phyloP scores from a whole-genome alignment of 2,329 filamentous ascomycete genomes.

The Aspergillus sp. region DNA sequence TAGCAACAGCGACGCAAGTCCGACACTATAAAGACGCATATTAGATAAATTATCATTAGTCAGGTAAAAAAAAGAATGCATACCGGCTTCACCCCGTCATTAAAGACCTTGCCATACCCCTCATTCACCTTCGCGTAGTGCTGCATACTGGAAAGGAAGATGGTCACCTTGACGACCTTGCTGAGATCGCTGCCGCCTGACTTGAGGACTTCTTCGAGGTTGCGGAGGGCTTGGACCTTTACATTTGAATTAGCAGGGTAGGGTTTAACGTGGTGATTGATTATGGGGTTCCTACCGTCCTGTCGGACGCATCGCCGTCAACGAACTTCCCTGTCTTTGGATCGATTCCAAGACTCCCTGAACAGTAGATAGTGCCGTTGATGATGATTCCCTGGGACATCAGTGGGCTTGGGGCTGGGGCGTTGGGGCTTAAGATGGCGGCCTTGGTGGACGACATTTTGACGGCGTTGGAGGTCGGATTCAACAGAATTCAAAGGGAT shows the following conservation, averaged over 20 bases:
- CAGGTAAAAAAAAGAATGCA: neutral
- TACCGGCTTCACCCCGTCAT: slow-evolving; percentile 12
- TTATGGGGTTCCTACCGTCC: slow-evolving; percentile 21
- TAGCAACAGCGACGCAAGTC: slow-evolving; percentile 12
- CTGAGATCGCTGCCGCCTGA: slow-evolving; percentile 13
- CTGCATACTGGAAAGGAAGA: slow-evolving; percentile 19
- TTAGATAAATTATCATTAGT: neutral
- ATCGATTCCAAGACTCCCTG: slow-evolving; percentile 25
- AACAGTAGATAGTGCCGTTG: slow-evolving; percentile 27
- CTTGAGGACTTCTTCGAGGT: slow-evolving; percentile 16
- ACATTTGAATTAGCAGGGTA: neutral
- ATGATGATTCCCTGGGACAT: slow-evolving; percentile 27
- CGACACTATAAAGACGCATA: slow-evolving; percentile 4
- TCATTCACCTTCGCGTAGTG: slow-evolving; percentile 19
- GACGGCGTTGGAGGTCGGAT: neutral
- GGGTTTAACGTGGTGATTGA: neutral
- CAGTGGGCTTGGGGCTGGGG: slow-evolving; percentile 21
- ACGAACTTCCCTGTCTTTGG: slow-evolving; percentile 21
- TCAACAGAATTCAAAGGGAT: too few species aligned
- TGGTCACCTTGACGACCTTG: slow-evolving; percentile 21
- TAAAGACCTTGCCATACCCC: slow-evolving; percentile 10
- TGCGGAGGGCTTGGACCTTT: neutral
- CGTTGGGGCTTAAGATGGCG: slow-evolving; percentile 11
- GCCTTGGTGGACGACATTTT: slow-evolving; percentile 6
- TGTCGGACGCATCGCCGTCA: slow-evolving; percentile 21